phyloP scores from a whole-genome alignment of 176 grass and related monocot species.

The Ananas comosus region DNA sequence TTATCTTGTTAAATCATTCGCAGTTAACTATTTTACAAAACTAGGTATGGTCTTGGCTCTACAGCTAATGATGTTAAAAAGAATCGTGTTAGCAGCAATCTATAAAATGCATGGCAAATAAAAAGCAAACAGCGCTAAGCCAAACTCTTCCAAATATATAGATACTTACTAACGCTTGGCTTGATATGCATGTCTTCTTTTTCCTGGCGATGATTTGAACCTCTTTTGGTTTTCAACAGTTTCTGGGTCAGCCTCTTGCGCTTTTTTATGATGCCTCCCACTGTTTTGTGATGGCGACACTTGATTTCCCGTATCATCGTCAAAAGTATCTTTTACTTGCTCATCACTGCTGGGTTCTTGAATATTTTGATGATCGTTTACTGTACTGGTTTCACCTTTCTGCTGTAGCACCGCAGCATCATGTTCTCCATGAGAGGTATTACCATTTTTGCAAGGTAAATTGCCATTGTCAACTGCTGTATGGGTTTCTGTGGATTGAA shows the following conservation, averaged over 20 bases:
- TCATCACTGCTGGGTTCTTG: constrained; percentile 13
- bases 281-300: constrained; percentile 24
- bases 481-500: constrained; percentile 6
- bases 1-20: too few relatives aligned
- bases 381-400: constrained; percentile 11
- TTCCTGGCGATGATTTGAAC: constrained; percentile 25
- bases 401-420: constrained; percentile 13
- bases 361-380: constrained; percentile 9
- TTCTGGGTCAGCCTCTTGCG: constrained; percentile 21
- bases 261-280: not conserved
- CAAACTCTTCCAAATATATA: not conserved
- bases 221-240: constrained; percentile 8
- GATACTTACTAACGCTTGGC: constrained; percentile 43
- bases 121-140: not conserved
- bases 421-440: constrained; percentile 18
- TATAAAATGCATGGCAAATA: not conserved
- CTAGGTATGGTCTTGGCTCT: too few relatives aligned
- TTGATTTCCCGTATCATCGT: constrained; percentile 17
- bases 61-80: not conserved
- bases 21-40: too few relatives aligned
- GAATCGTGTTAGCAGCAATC: constrained; percentile 7
- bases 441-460: constrained; percentile 9
- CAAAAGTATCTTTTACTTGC: constrained; percentile 27
- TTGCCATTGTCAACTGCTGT: constrained; percentile 20
- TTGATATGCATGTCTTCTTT: constrained; percentile 9